Conservation (phyloP, 176 grass and related monocot species). For the Oryza longistaminata region DNA sequence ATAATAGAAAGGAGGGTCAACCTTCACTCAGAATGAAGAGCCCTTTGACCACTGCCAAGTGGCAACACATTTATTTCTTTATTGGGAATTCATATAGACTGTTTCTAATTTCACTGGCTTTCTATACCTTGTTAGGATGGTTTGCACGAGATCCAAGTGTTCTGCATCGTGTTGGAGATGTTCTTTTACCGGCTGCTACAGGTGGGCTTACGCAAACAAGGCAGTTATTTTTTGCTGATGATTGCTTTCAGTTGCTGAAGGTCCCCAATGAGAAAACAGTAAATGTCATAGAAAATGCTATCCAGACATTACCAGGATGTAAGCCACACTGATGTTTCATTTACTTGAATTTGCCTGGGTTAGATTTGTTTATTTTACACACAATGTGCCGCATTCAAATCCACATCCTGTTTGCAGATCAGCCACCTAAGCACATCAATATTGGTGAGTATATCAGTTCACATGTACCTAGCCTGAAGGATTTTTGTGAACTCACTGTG, state of each 20-base stretch:
- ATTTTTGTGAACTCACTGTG: slow-evolving; percentile 63
- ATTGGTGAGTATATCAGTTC: slow-evolving; percentile 71
- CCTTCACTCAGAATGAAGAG: slow-evolving; percentile 11
- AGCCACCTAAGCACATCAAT: slow-evolving; percentile 82
- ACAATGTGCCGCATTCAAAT: slow-evolving; percentile 9
- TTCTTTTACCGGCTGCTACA: slow-evolving; percentile 61
- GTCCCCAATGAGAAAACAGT: slow-evolving; percentile 71
- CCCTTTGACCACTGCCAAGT: slow-evolving; percentile 5
- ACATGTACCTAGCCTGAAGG: slow-evolving; percentile 89
- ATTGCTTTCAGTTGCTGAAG: slow-evolving; percentile 76
- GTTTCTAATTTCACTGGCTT: slow-evolving; percentile 28
- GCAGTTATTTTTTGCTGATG: slow-evolving; percentile 79
- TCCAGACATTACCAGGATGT: slow-evolving; percentile 70
- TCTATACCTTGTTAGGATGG: slow-evolving; percentile 67
- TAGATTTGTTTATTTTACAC: slow-evolving; percentile 11
- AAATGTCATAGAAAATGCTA: slow-evolving; percentile 71
- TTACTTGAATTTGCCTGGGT: slow-evolving; percentile 23
- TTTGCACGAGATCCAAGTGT: slow-evolving; percentile 80
- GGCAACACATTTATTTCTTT: not conserved
- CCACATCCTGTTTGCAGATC: slow-evolving; percentile 52
- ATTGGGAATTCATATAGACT: not conserved
- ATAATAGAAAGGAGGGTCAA: not conserved
- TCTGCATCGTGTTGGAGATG: slow-evolving; percentile 69
- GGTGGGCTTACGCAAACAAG: slow-evolving; percentile 58
- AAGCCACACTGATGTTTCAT: slow-evolving; percentile 37